Percentiles rank a stretch among this genome's conserved stretches.
Evolutionary conservation across 768 basidiomycete species (phyloP).

Genomic region (Boletus speciosus): DNA sequence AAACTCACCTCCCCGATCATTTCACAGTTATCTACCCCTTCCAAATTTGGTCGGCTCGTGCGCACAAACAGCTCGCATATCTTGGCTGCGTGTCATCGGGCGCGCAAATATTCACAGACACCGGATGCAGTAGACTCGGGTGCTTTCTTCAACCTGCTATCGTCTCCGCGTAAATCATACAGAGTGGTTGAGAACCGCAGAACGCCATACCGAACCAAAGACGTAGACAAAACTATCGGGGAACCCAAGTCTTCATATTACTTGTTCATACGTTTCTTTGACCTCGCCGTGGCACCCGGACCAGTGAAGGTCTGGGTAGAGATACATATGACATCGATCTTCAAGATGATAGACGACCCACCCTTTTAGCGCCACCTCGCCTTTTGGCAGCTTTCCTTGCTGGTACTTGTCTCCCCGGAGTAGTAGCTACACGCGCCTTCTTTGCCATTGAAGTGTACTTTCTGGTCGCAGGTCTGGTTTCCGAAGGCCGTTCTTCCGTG

Average conservation of each 20-base stretch:
- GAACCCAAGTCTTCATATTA: not conserved
- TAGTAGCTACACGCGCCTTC: constrained; percentile 15
- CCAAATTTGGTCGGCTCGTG: not conserved
- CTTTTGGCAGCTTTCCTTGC: constrained; percentile 3
- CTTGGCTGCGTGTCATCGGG: not conserved
- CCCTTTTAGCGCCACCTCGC: constrained; percentile 7
- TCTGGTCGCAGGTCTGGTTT: constrained; percentile 4
- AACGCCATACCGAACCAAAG: not conserved
- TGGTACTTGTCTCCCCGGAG: constrained; percentile 7
- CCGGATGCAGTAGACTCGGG: constrained; percentile 2
- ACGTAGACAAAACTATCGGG: not conserved
- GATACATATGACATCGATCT: not conserved
- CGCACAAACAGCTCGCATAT: not conserved
- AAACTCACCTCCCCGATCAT: constrained; percentile 24
- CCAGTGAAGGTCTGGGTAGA: constrained; percentile 4
- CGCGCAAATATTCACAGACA: not conserved
- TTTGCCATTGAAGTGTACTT: constrained; percentile 27
- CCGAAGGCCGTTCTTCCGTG: not conserved
- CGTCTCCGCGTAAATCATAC: too few species aligned
- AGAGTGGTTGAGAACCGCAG: not conserved
- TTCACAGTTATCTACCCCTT: constrained; percentile 8
- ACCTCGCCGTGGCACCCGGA: not conserved
- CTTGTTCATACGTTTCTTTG: not conserved
- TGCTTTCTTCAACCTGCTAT: not conserved
- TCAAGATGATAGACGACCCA: not conserved